These are phyloP conservation scores for Chamaecrista fasciculata DNA, from an alignment of 306 rosid species.

Conservation along the genomic window DNA sequence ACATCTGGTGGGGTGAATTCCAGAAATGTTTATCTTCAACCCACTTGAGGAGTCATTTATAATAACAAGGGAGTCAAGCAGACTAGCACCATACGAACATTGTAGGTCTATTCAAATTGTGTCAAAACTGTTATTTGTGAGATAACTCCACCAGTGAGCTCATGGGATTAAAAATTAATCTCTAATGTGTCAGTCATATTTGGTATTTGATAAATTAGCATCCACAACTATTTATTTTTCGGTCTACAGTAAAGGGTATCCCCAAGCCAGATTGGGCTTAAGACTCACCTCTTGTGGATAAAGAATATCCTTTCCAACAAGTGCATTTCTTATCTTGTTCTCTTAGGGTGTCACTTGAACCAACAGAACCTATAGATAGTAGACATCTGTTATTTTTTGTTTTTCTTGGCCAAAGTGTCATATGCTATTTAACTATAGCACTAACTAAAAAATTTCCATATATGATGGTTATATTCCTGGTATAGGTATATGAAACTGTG, in stretches of 20 bases:
- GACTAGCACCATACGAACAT: neutral
- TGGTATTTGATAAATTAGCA: constrained; percentile 9
- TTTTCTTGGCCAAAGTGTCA: no score
- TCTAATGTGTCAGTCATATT: constrained; percentile 8
- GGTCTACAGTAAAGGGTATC: no score
- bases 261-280: no score
- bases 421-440: neutral
- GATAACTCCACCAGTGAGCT: constrained; percentile 4
- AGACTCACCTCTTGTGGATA: no score
- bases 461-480: constrained; percentile 13
- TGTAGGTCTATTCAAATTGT: neutral
- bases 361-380: no score
- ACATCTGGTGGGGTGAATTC: constrained; percentile 9
- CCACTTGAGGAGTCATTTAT: constrained; percentile 2
- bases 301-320: no score
- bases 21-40: neutral
- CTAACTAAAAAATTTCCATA: neutral
- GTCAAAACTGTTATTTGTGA: neutral
- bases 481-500: constrained; percentile 86
- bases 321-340: no score
- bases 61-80: neutral
- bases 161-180: constrained; percentile 10
- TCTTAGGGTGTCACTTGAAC: no score
- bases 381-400: no score
- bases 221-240: no score